phyloP scores from a whole-genome alignment of 202 grass and related monocot species.

The Bolboschoenoplectus hybrid region DNA sequence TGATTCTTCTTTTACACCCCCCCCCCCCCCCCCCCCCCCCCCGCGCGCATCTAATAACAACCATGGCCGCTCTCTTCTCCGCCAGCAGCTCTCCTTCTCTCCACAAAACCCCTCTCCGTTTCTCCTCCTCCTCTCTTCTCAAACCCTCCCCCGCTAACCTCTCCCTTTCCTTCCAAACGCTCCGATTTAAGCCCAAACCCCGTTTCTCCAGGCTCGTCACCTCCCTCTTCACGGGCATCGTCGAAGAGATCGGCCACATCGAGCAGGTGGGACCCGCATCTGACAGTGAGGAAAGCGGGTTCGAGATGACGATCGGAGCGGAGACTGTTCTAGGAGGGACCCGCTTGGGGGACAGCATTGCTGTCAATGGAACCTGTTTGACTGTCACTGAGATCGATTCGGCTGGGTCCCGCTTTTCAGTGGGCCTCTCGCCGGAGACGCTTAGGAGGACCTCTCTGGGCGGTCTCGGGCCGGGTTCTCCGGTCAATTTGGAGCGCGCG shows the following conservation, averaged over 20 bases:
- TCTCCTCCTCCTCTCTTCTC: not conserved
- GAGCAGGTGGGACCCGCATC: conserved; percentile 37
- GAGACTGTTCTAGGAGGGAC: conserved; percentile 63
- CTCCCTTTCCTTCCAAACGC: conserved; percentile 50
- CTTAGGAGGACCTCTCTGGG: conserved; percentile 76
- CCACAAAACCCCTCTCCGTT: conserved; percentile 39
- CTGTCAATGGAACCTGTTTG: conserved; percentile 81
- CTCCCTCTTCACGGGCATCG: conserved; percentile 91
- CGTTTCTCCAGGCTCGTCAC: conserved; percentile 47
- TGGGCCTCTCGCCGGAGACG: conserved; percentile 88
- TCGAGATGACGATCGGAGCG: conserved; percentile 64
- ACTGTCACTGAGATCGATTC: conserved; percentile 77
- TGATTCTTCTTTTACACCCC: no score
- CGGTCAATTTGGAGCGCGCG: conserved; percentile 86
- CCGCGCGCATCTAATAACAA: no score
- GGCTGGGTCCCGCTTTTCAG: conserved; percentile 54
- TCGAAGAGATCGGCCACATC: conserved; percentile 78
- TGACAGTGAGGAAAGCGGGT: conserved; percentile 44
- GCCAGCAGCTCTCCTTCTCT: not conserved
- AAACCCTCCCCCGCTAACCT: conserved; percentile 36
- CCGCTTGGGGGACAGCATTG: conserved; percentile 79
- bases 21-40: no score
- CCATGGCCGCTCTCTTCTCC: conserved; percentile 20
- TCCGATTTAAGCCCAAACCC: conserved; percentile 42
- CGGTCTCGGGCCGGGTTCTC: conserved; percentile 46